These are phyloP conservation scores for Eucalyptus albens DNA, from an alignment of 345 rosid species.

Conservation along the genomic window DNA sequence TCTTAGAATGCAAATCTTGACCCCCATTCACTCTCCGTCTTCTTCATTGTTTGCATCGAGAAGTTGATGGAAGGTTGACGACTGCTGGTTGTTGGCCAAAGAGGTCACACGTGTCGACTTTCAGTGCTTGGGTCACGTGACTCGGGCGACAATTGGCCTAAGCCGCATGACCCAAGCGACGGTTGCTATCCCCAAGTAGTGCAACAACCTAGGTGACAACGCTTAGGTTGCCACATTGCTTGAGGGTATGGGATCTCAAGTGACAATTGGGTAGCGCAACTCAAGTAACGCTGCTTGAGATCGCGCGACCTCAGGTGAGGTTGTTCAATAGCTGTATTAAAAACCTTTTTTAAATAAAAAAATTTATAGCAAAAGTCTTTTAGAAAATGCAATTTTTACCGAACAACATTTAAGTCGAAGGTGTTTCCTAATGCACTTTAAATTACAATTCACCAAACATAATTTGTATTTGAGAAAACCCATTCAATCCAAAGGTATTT, in stretches of 20 bases:
- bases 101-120: accelerated
- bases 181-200: too few relatives aligned
- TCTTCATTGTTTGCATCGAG: too few relatives aligned
- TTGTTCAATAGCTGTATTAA: accelerated
- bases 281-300: accelerated
- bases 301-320: accelerated
- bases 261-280: accelerated
- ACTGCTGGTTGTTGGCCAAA: accelerated
- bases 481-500: too few relatives aligned
- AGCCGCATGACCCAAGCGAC: too few relatives aligned
- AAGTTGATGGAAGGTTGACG: accelerated
- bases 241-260: accelerated
- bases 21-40: accelerated
- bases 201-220: accelerated
- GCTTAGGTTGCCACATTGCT: too few relatives aligned
- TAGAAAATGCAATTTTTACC: too few relatives aligned
- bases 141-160: accelerated
- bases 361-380: too few relatives aligned
- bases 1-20: too few relatives aligned
- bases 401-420: accelerated
- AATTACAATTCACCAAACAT: too few relatives aligned
- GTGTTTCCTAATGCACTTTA: too few relatives aligned
- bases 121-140: accelerated
- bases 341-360: too few relatives aligned
- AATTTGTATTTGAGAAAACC: too few relatives aligned